Evolutionary conservation across 179 eudicot species (phyloP), one percentile per base, ranked within the genome.

Genomic region (Vitellaria paradoxa): DNA sequence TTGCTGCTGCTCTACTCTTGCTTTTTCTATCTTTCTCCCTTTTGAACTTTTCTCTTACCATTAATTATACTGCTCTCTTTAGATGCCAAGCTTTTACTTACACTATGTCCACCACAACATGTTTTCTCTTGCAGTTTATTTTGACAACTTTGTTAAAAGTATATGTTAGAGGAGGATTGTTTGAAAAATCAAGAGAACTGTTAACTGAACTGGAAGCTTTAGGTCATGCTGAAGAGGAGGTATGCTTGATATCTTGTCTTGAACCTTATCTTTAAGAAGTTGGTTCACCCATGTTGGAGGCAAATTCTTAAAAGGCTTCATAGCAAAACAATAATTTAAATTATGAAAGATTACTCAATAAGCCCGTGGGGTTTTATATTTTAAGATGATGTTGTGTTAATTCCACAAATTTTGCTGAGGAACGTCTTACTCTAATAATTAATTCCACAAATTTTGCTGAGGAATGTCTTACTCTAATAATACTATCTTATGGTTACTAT

Each of bases 141-240:
- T 82, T 86, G 83, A 94, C 98, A 77, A 89, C 97, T 82, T 79
- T 94, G 87, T 74, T 94, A 56, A 94, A 94, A 86, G 98, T 89
- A 49, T 94, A 92, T 82, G 91, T 89, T 70, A 91, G 86, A 86
- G 96, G 91, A 5, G 92, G 94, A 72, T 87, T 94, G 76, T 89
- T 91, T 70, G 94, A 92, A 72, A 88, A 90, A 85, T 85, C 97
- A 73, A 89, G 89, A 76, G 84, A 82, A 78, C 78, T 94, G 74
- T 78, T 94, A 62, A 79, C 82, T 74, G 89, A 92, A 78, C 81
- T 94, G 77, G 93, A 92, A 84, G 86, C 84, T 82, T 69, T 85
- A 81, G 98, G 97, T 68, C 87, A 87, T 85, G 97, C 98, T 75
- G 78, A 86, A 80, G 90, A 88, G 78, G 98, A 94, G 98, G 97